A percentile compares a stretch with the other conserved stretches of the same genome.
Conservation (phyloP, 768 basidiomycete species). For the Suillus bovinus region DNA sequence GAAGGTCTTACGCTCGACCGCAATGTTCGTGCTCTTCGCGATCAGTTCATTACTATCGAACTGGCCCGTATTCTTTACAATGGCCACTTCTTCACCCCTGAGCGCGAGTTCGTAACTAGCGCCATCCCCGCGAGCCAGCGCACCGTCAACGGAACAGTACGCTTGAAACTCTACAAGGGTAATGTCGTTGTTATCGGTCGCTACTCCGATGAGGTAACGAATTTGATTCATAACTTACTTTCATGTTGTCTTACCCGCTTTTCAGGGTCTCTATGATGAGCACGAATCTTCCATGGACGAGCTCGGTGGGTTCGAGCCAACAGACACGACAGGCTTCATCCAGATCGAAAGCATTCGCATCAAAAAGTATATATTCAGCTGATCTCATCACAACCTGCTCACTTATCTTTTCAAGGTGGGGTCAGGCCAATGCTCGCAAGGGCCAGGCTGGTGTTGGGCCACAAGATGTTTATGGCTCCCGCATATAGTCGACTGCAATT, state of each 20-base stretch:
- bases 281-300: slow-evolving; percentile 98
- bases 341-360: slow-evolving; percentile 97
- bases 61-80: slow-evolving; percentile 94
- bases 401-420: slow-evolving; percentile 58
- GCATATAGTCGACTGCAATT: background rate
- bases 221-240: background rate
- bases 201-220: slow-evolving; percentile 75
- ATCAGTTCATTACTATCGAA: slow-evolving; percentile 92
- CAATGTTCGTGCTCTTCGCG: slow-evolving; percentile 91
- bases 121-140: slow-evolving; percentile 92
- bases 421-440: slow-evolving; percentile 77
- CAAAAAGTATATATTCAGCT: slow-evolving; percentile 72
- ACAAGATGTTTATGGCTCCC: slow-evolving; percentile 36
- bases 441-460: slow-evolving; percentile 78
- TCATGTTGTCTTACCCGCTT: slow-evolving; percentile 4
- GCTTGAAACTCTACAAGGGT: slow-evolving; percentile 92
- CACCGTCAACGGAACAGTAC: slow-evolving; percentile 93
- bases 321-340: slow-evolving; percentile 83
- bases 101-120: slow-evolving; percentile 91
- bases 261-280: slow-evolving; percentile 90
- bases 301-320: slow-evolving; percentile 96
- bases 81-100: slow-evolving; percentile 99
- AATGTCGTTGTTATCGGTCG: slow-evolving; percentile 95
- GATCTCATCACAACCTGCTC: slow-evolving; percentile 2
- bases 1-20: slow-evolving; percentile 98